Percentiles rank a stretch among this genome's conserved stretches.
Conservation (phyloP, 306 rosid genomes). For the Prosopis cineraria region DNA sequence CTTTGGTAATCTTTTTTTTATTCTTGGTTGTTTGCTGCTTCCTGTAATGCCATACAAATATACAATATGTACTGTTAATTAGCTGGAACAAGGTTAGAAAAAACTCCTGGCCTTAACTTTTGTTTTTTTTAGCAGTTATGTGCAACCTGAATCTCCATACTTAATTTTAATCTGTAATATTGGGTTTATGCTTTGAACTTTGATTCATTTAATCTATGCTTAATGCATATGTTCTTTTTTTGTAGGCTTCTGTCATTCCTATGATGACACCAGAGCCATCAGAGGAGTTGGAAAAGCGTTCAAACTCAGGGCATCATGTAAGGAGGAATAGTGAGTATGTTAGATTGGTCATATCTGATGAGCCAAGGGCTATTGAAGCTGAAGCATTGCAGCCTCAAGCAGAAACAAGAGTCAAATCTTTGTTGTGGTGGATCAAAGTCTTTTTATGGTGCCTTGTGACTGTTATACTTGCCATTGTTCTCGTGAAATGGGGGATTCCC, state of each 20-base stretch:
- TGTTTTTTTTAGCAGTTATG: not conserved
- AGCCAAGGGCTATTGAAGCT: slow-evolving; percentile 52
- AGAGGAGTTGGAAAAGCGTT: slow-evolving; percentile 53
- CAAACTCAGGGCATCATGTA: slow-evolving; percentile 49
- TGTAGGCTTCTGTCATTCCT: slow-evolving; percentile 37
- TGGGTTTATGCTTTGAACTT: slow-evolving; percentile 15
- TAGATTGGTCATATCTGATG: slow-evolving; percentile 80
- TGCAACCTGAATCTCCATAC: slow-evolving; percentile 14
- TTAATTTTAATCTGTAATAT: slow-evolving; percentile 18
- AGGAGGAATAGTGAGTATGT: slow-evolving; percentile 76
- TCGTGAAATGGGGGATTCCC: slow-evolving; percentile 73
- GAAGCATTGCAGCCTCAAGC: slow-evolving; percentile 60
- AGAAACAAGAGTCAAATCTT: slow-evolving; percentile 47
- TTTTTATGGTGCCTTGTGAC: slow-evolving; percentile 53
- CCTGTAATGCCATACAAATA: not conserved
- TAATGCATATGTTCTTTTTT: slow-evolving; percentile 30
- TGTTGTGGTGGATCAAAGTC: slow-evolving; percentile 77
- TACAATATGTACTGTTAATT: slow-evolving; percentile 12
- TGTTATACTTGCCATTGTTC: slow-evolving; percentile 42
- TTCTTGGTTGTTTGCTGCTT: slow-evolving; percentile 10
- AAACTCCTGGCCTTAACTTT: not conserved
- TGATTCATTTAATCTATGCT: slow-evolving; percentile 1
- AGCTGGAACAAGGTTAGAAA: not conserved
- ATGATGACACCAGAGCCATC: slow-evolving; percentile 62
- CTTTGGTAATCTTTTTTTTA: slow-evolving; percentile 1